These are phyloP conservation scores for Tylopilus rubrobrunneus DNA, from an alignment of 768 basidiomycete genomes.

Conservation along the genomic window DNA sequence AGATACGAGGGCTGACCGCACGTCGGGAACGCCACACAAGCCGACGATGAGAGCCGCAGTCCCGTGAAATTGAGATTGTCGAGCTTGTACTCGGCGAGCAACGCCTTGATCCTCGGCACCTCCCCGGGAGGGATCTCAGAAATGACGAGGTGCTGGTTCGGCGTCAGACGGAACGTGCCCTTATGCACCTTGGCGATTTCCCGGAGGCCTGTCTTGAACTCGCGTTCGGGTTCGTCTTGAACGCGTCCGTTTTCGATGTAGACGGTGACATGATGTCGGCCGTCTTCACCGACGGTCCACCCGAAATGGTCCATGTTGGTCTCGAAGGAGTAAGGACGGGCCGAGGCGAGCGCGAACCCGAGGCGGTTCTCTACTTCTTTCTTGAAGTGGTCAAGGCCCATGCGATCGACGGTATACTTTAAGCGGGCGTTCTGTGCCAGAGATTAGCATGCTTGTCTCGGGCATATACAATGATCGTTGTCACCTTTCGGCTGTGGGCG, in stretches of 20 bases:
- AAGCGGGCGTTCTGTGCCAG: constrained; percentile 74
- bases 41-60: constrained; percentile 83
- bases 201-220: constrained; percentile 84
- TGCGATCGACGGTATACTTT: constrained; percentile 96
- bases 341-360: constrained; percentile 71
- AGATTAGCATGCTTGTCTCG: constrained; percentile 9
- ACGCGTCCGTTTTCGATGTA: constrained; percentile 99
- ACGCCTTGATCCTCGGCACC: constrained; percentile 67
- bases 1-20: constrained; percentile 48
- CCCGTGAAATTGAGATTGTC: constrained; percentile 81
- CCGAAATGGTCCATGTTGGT: constrained; percentile 93
- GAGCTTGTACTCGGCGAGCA: constrained; percentile 82
- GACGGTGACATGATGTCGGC: constrained; percentile 85
- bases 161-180: constrained; percentile 88
- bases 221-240: constrained; percentile 85
- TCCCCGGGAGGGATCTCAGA: constrained; percentile 78
- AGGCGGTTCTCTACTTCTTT: constrained; percentile 86
- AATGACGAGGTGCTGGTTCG: constrained; percentile 92
- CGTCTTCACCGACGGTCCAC: constrained; percentile 86
- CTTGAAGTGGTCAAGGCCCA: constrained; percentile 86
- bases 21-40: constrained; percentile 97
- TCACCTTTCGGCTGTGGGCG: constrained; percentile 51
- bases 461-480: background rate
- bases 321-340: constrained; percentile 77
- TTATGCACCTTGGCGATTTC: too few relatives aligned